Evolutionary conservation across 441 rosid species (phyloP).

Genomic region (Gossypium davidsonii): DNA sequence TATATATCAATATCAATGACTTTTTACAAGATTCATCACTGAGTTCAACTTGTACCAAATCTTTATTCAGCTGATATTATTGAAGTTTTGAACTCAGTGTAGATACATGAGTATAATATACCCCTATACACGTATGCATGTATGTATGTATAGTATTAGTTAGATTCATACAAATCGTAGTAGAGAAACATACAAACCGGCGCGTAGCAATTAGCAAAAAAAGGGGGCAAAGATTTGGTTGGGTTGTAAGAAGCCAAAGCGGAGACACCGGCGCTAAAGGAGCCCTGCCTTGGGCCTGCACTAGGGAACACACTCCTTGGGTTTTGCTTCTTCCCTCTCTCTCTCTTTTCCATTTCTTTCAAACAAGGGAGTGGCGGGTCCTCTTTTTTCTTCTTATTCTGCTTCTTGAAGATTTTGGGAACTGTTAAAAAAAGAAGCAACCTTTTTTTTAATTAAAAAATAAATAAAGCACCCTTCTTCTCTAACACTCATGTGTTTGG

Average conservation of each 20-base stretch:
- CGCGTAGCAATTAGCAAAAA: conserved; percentile 10
- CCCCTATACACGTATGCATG: too few relatives aligned
- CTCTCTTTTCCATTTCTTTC: background rate
- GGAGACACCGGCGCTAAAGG: conserved; percentile 74
- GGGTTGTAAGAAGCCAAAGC: conserved; percentile 28
- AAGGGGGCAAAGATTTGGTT: conserved; percentile 16
- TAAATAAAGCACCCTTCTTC: conserved; percentile 9
- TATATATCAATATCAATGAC: background rate
- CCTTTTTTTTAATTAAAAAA: background rate
- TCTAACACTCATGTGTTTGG: conserved; percentile 37
- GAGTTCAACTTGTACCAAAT: too few relatives aligned
- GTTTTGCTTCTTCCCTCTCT: conserved; percentile 14
- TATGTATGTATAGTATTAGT: too few relatives aligned
- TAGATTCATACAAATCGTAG: too few relatives aligned
- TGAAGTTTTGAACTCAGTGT: too few relatives aligned
- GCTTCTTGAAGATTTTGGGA: conserved; percentile 33
- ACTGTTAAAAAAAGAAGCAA: conserved; percentile 23
- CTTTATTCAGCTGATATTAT: too few relatives aligned
- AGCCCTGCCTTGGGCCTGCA: conserved; percentile 53
- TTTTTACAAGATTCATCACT: too few relatives aligned
- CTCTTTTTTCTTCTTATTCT: background rate
- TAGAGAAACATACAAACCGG: too few relatives aligned
- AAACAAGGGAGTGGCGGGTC: background rate
- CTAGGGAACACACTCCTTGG: conserved; percentile 60
- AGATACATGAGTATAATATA: too few relatives aligned